Evolutionary conservation across 1,139 yeast species (phyloP).

Genomic region (Blastobotrys apis): DNA sequence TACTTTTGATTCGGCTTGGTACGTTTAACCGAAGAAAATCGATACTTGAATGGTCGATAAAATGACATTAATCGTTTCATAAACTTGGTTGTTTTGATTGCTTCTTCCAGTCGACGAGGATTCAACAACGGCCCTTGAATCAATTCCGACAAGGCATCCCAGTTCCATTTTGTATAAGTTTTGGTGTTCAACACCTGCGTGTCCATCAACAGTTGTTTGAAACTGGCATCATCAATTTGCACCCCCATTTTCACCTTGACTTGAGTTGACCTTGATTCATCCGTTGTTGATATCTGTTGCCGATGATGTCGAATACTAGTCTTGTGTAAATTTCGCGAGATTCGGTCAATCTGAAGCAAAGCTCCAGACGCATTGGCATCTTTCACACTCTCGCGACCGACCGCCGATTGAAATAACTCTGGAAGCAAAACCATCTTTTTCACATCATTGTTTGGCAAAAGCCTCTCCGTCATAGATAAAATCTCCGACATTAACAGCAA

Average conservation of each 20-base stretch:
- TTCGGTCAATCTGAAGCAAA: constrained; percentile 45
- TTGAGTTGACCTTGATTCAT: constrained; percentile 23
- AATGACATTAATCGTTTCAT: constrained; percentile 80
- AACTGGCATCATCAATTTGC: constrained; percentile 64
- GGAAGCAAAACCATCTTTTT: constrained; percentile 32
- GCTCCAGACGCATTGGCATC: constrained; percentile 31
- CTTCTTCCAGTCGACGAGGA: constrained; percentile 71
- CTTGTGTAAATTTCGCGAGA: constrained; percentile 42
- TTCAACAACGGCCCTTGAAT: constrained; percentile 76
- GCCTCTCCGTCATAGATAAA: constrained; percentile 48
- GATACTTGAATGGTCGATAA: constrained; percentile 82
- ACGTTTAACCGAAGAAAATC: constrained; percentile 63
- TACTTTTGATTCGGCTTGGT: constrained; percentile 53
- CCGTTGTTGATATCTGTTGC: background rate
- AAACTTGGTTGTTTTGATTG: constrained; percentile 75
- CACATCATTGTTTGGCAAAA: constrained; percentile 45
- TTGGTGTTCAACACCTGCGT: constrained; percentile 75
- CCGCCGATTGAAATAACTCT: constrained; percentile 32
- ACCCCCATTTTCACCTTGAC: constrained; percentile 47
- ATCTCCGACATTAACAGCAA: constrained; percentile 61
- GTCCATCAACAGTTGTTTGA: constrained; percentile 60
- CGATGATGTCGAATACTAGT: constrained; percentile 5
- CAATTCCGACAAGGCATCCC: constrained; percentile 64
- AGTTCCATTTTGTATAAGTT: constrained; percentile 82
- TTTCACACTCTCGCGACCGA: constrained; percentile 16